Evolutionary conservation across 768 basidiomycete species (phyloP), one percentile per base, ranked within the genome.

Genomic region (Kwoniella europaea): DNA sequence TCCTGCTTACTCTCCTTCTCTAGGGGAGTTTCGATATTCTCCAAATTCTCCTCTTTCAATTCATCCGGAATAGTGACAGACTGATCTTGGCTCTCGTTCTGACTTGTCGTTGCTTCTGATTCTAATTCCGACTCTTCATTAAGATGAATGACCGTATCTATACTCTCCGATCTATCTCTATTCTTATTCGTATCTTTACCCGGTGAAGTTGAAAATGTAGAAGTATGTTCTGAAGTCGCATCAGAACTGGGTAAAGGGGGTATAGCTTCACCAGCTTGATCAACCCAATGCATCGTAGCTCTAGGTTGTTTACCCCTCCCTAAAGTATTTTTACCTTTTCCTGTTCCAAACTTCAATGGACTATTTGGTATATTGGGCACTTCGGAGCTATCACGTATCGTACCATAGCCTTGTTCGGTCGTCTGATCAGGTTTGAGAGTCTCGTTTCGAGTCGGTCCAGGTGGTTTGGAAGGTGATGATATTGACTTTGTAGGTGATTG

Each of bases 201-300:
- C 35, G 35, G 35, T 35, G 35, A 35, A 35, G 35, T 35, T 3
- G 35, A 35, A 35, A 4, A 4, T 35, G 59, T 20, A 9, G 35
- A 29, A 35, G n/a, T 18, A 27, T n/a, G 43, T 35, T 41, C 54
- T 46, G 20, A 35, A 15, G 7, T 52, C 66, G 58, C 1, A 4
- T 29, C 9, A 4, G 46, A 50, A 50, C 13, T 50, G 5, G 65
- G 64, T 67, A 67, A 35, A 41, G 56, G 22, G 22, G 70, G 70
- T 27, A 58, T 63, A 55, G 44, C 52, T 27, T 59, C 20, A 16
- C 68, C 76, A n/a, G n/a, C 13, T 20, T n/a, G 16, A 6, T 69
- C 71, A 16, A 69, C 62, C 79, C 77, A 78, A 16, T 75, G 61
- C 74, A 80, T 74, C 13, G 77, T 76, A 4, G 77, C 75, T 27